Percentiles rank a stretch among this genome's conserved stretches.
Evolutionary conservation across 176 grass and related monocot species (phyloP).

Genomic region (Melocanna baccifera): DNA sequence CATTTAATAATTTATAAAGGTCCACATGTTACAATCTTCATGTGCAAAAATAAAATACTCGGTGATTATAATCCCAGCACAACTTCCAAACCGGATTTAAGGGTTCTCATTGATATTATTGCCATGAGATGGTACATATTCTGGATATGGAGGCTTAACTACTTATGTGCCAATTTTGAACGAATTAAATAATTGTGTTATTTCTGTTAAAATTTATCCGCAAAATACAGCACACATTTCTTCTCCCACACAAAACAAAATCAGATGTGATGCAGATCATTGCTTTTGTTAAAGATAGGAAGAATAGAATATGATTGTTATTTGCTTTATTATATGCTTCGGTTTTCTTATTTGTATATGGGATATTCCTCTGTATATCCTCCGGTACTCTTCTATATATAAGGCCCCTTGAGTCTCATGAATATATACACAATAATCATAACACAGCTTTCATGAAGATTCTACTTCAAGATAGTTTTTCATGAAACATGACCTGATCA

Average conservation of each 20-base stretch:
- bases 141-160: not conserved
- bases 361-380: too few species aligned
- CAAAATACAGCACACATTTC: not conserved
- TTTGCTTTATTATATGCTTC: too few species aligned
- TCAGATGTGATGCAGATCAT: not conserved
- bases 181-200: not conserved
- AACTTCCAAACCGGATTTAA: conserved; percentile 7
- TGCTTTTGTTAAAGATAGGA: too few species aligned
- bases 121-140: not conserved
- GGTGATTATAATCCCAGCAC: not conserved
- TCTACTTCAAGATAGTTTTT: not conserved
- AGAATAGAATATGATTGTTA: too few species aligned
- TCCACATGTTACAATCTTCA: conserved; percentile 1
- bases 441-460: not conserved
- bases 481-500: not conserved
- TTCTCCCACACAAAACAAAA: not conserved
- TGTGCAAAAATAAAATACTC: not conserved
- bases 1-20: not conserved
- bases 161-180: not conserved
- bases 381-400: too few species aligned
- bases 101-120: not conserved
- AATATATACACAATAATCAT: too few species aligned
- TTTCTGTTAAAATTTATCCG: not conserved
- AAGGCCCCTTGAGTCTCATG: too few species aligned
- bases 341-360: too few species aligned